Base-by-base conservation (phyloP, 2,329 filamentous ascomycete species). In the Neopestalotiopsis rosae region DNA sequence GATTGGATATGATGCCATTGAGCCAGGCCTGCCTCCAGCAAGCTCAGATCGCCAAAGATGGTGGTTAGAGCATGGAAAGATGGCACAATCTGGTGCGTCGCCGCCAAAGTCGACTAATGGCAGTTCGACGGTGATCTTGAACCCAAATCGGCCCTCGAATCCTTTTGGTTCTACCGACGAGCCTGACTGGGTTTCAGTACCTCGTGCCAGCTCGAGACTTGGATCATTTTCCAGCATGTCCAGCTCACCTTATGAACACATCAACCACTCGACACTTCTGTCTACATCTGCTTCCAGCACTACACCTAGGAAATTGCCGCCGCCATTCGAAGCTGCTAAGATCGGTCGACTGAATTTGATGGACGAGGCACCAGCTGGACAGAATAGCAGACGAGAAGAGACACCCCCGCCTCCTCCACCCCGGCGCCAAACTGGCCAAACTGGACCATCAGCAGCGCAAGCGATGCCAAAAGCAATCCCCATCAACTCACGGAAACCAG, bases 121-220 rank as follows among this genome's bases (percentile, higher is more conserved):
- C 2, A 76, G 74, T 65, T 83, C 85, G 9, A 85, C 87, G 12
- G 86, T 90, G 74, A 82, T 90, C 2, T 86, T 93, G 28, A 98
- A 97, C 77, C 89, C 91, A 1, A 87, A 89, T 40, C 89, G 93
- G 62, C 89, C 90, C 13, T 89, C 92, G 0, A 98, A 98, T 75
- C 96, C 96, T 0, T 98, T 97, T 78, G 87, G 86, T 1, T 84
- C 87, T 0, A 90, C 88, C 1, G 86, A 91, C 40, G 93, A 97
- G 78, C 89, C 91, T 10, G 95, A 98, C 75, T 98, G 96, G 96
- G 89, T 97, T 57, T 87, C 86, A 3, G 84, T 91, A 5, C 86
- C 89, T 28, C 82, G 88, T 40, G 81, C 85, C 3, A 83, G 85
- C 57, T 88, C 87, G 17, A 84, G 86, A 49, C 78, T 87, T 38